A percentile compares a stretch with the other conserved stretches of the same genome.
Evolutionary conservation across 2,329 filamentous ascomycete genomes (phyloP).

Genomic region (Thielaviopsis punctulata): DNA sequence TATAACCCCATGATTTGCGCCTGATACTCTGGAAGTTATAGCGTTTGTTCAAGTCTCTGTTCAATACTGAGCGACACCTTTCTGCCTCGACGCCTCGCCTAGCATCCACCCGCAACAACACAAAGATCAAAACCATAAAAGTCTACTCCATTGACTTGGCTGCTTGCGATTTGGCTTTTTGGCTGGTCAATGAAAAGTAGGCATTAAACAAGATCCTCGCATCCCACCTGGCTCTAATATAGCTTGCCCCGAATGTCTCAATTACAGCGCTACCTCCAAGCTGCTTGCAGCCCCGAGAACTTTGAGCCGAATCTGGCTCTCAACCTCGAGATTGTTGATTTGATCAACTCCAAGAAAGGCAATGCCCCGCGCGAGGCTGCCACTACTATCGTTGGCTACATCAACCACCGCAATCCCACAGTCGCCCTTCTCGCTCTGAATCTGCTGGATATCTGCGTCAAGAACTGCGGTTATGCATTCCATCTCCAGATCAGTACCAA

Average conservation of each 20-base stretch:
- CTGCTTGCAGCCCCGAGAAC: slow-evolving; percentile 91
- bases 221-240: slow-evolving; percentile 52
- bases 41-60: background rate
- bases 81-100: background rate
- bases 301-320: slow-evolving; percentile 95
- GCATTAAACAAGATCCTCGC: slow-evolving; percentile 31
- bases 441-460: slow-evolving; percentile 95
- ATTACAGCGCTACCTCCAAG: slow-evolving; percentile 87
- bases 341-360: slow-evolving; percentile 96
- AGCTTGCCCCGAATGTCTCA: slow-evolving; percentile 65
- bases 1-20: background rate
- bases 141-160: background rate
- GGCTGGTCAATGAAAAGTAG: background rate
- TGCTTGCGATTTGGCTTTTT: background rate
- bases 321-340: slow-evolving; percentile 87
- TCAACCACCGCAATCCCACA: slow-evolving; percentile 95
- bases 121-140: background rate
- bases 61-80: background rate
- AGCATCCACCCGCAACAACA: background rate
- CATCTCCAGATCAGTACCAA: slow-evolving; percentile 97
- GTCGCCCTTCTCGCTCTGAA: slow-evolving; percentile 78
- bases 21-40: slow-evolving; percentile 1
- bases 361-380: slow-evolving; percentile 89
- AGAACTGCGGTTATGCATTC: slow-evolving; percentile 98
- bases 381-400: slow-evolving; percentile 76